These are phyloP conservation scores for Massariosphaeria phaeospora DNA, from an alignment of 495 filamentous ascomycete genomes.

Conservation along the genomic window DNA sequence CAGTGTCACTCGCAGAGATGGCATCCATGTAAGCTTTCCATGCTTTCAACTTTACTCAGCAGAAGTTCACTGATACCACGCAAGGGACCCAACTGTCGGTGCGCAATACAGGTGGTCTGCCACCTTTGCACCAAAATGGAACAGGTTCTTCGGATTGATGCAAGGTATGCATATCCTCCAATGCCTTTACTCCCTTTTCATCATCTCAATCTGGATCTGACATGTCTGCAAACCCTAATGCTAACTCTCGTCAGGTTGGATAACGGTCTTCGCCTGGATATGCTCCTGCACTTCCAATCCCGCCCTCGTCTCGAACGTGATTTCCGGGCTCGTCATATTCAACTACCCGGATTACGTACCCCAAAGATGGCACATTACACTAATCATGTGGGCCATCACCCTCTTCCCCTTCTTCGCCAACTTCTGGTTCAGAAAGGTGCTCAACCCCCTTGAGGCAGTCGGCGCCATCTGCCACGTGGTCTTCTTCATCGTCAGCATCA, in stretches of 20 bases:
- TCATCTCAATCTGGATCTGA: no score
- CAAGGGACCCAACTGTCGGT: slow-evolving; percentile 26
- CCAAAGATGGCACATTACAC: slow-evolving; percentile 28
- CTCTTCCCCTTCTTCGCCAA: slow-evolving; percentile 22
- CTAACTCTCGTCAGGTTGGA: slow-evolving; percentile 24
- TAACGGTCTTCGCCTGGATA: slow-evolving; percentile 31
- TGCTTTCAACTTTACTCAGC: not conserved
- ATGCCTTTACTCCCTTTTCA: no score
- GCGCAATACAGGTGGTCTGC: slow-evolving; percentile 32
- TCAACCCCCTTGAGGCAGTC: slow-evolving; percentile 29
- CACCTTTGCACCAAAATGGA: slow-evolving; percentile 43
- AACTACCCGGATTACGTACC: slow-evolving; percentile 25
- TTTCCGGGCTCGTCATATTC: slow-evolving; percentile 26
- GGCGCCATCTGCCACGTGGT: slow-evolving; percentile 28
- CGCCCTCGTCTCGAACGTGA: slow-evolving; percentile 24
- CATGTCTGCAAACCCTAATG: not conserved
- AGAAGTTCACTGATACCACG: not conserved
- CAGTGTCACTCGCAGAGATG: slow-evolving; percentile 39
- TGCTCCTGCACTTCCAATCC: slow-evolving; percentile 25
- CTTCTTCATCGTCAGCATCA: slow-evolving; percentile 30
- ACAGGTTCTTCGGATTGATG: slow-evolving; percentile 35
- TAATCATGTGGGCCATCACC: slow-evolving; percentile 30
- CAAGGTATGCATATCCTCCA: slow-evolving; percentile 15
- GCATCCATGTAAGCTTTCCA: slow-evolving; percentile 35
- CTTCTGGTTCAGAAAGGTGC: slow-evolving; percentile 27